phyloP scores from a whole-genome alignment of 139 green algal species.

The Chlorella sp. region DNA sequence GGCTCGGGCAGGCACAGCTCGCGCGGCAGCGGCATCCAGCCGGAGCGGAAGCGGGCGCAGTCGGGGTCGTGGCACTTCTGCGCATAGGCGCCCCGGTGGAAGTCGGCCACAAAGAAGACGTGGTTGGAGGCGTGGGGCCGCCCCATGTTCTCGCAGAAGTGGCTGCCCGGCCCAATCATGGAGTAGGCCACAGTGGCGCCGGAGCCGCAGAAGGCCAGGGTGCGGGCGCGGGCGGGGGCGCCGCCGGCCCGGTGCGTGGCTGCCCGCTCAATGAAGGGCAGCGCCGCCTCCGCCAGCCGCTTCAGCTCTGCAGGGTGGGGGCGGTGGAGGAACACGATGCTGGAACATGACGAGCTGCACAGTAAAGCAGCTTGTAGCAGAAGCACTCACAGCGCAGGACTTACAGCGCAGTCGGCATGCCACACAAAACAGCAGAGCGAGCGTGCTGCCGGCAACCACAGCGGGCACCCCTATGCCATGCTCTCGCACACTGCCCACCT shows the following conservation, averaged over 20 bases:
- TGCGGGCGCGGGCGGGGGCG: constrained; percentile 63
- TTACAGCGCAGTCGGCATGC: no score
- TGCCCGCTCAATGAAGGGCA: constrained; percentile 70
- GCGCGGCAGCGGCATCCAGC: constrained; percentile 51
- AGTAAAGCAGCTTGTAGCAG: no score
- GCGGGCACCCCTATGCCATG: no score
- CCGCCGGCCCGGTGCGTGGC: constrained; percentile 53
- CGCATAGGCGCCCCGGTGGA: constrained; percentile 52
- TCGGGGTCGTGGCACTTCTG: constrained; percentile 89
- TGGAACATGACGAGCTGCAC: no score
- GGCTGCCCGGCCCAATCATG: constrained; percentile 79
- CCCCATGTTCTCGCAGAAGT: constrained; percentile 76
- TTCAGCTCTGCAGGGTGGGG: constrained; percentile 36
- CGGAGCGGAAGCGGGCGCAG: constrained; percentile 60
- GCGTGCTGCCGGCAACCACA: neutral
- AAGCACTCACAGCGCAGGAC: no score
- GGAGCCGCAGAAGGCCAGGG: constrained; percentile 72
- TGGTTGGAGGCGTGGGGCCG: constrained; percentile 77
- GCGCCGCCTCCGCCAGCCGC: constrained; percentile 48
- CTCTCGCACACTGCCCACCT: neutral
- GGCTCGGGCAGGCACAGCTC: constrained; percentile 10
- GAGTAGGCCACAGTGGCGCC: constrained; percentile 72
- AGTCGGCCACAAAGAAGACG: constrained; percentile 77
- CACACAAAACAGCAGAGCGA: neutral
- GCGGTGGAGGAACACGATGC: neutral